phyloP scores from a whole-genome alignment of 2,329 filamentous ascomycete genomes.

The Fusarium lateritium region DNA sequence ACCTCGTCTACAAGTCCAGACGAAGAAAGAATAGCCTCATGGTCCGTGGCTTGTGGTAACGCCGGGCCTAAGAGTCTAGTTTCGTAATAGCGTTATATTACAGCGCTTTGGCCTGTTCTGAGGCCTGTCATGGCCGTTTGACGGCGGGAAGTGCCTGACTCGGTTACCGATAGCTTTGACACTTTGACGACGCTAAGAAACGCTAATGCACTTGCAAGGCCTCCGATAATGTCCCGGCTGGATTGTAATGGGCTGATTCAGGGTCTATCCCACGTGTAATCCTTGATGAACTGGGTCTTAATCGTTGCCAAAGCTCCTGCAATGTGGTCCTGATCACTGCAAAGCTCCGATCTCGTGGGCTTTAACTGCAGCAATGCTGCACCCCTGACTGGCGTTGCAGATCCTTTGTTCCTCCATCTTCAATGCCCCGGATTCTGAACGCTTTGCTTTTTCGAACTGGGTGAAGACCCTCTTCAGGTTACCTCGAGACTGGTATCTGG shows the following conservation, averaged over 20 bases:
- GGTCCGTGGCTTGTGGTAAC: conserved; percentile 10
- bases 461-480: neutral
- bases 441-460: conserved; percentile 14
- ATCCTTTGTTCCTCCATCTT: conserved; percentile 18
- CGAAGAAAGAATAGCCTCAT: neutral
- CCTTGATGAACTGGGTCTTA: neutral
- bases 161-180: neutral
- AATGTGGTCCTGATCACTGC: neutral
- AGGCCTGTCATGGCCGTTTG: neutral
- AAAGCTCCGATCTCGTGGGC: neutral
- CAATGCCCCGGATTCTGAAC: conserved; percentile 8
- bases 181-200: neutral
- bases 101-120: neutral
- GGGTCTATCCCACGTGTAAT: conserved; percentile 14
- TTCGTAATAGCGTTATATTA: conserved; percentile 10
- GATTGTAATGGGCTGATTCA: conserved; percentile 4
- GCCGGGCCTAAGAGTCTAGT: neutral
- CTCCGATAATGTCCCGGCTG: neutral
- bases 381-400: conserved; percentile 29
- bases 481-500: neutral
- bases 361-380: conserved; percentile 10
- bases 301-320: neutral
- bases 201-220: neutral
- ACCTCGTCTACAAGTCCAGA: conserved; percentile 13
- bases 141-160: conserved; percentile 1